Evolutionary conservation across 2,329 filamentous ascomycete genomes (phyloP).

Genomic region (Xylaria sp.): DNA sequence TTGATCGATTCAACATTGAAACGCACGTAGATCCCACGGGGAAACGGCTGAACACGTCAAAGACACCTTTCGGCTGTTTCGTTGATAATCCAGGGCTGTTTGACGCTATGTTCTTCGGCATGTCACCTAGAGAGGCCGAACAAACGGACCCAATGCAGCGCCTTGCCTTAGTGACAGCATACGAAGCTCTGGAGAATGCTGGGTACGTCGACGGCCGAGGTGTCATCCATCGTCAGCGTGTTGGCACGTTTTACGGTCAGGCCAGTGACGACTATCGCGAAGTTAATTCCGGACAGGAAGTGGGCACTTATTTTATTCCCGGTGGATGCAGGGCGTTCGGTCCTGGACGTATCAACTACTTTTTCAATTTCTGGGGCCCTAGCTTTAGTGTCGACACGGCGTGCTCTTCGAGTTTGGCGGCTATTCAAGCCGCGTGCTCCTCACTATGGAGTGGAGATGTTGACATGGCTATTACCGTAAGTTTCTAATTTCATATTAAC

Average conservation of each 20-base stretch:
- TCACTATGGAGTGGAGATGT: conserved; percentile 70
- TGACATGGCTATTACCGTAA: conserved; percentile 61
- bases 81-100: conserved; percentile 33
- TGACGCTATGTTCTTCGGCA: conserved; percentile 40
- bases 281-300: conserved; percentile 69
- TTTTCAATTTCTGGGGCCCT: conserved; percentile 47
- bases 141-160: conserved; percentile 72
- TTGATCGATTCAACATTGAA: conserved; percentile 26
- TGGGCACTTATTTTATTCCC: conserved; percentile 54
- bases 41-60: conserved; percentile 27
- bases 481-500: too few species aligned
- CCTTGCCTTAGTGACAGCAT: conserved; percentile 70
- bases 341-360: conserved; percentile 51
- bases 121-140: conserved; percentile 39
- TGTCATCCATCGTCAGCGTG: conserved; percentile 12
- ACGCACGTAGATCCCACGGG: conserved; percentile 37
- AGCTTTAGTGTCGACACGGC: conserved; percentile 48
- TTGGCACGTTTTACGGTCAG: conserved; percentile 37
- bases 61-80: conserved; percentile 31
- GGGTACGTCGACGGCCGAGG: conserved; percentile 46
- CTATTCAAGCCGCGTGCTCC: conserved; percentile 55
- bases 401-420: conserved; percentile 44
- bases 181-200: conserved; percentile 73
- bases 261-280: conserved; percentile 62
- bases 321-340: conserved; percentile 50